These are phyloP conservation scores for Wallemia ichthyophaga DNA, from an alignment of 1,284 basidiomycete species.

Conservation along the genomic window DNA sequence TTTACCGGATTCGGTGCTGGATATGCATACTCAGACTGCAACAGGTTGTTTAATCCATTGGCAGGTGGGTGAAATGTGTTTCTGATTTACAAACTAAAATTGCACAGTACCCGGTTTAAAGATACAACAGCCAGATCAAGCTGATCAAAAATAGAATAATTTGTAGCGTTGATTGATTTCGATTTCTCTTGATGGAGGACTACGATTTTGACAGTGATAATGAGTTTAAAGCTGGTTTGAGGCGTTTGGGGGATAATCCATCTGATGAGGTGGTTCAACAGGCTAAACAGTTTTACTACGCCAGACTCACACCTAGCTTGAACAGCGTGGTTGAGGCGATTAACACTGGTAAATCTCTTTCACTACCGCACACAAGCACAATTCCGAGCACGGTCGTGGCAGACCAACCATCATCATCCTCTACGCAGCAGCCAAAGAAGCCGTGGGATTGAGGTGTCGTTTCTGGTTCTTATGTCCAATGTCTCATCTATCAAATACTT, in stretches of 20 bases:
- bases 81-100: not conserved
- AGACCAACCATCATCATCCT: not conserved
- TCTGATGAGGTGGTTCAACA: not conserved
- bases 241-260: not conserved
- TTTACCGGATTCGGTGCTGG: conserved; percentile 17
- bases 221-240: not conserved
- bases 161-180: not conserved
- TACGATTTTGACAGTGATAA: not conserved
- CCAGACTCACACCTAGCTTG: not conserved
- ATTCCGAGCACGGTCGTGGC: not conserved
- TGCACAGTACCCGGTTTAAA: not conserved
- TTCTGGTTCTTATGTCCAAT: too few species aligned
- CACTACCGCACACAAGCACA: not conserved
- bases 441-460: not conserved
- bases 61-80: not conserved
- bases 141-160: too few species aligned
- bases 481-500: too few species aligned
- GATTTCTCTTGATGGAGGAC: not conserved
- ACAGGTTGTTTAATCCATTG: conserved; percentile 10
- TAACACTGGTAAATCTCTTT: not conserved
- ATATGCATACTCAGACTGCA: conserved; percentile 9
- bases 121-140: not conserved
- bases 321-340: not conserved
- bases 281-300: not conserved
- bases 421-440: not conserved